These are phyloP conservation scores for Lachancea mirantina DNA, from an alignment of 805 yeast species.

Conservation along the genomic window DNA sequence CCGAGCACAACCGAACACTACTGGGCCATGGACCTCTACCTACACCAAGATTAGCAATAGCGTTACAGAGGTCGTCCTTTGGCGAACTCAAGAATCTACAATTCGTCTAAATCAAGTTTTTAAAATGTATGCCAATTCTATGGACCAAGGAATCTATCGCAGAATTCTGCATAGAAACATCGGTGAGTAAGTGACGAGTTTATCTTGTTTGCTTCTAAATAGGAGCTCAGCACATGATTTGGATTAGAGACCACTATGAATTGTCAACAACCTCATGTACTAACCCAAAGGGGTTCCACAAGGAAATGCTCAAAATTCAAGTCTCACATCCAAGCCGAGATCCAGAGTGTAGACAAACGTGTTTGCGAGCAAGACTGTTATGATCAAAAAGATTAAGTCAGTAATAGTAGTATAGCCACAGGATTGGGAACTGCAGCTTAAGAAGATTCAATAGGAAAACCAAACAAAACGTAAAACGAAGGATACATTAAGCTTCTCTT, in stretches of 20 bases:
- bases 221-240: slow-evolving; percentile 63
- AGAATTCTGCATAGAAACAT: slow-evolving; percentile 30
- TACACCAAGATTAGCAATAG: no score
- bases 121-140: slow-evolving; percentile 48
- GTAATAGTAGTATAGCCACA: background rate
- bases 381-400: slow-evolving; percentile 1
- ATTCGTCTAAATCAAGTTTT: no score
- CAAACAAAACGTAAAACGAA: slow-evolving; percentile 9
- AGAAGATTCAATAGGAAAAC: slow-evolving; percentile 9
- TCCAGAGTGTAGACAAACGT: slow-evolving; percentile 88
- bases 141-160: slow-evolving; percentile 57
- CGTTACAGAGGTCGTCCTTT: no score
- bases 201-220: slow-evolving; percentile 84
- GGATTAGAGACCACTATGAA: slow-evolving; percentile 2
- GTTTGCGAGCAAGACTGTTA: no score
- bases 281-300: slow-evolving; percentile 1
- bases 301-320: no score
- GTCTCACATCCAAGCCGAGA: slow-evolving; percentile 39
- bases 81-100: no score
- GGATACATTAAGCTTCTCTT: slow-evolving; percentile 21
- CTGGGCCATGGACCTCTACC: no score
- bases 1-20: no score
- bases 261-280: slow-evolving; percentile 1
- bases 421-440: slow-evolving; percentile 2
- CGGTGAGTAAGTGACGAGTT: slow-evolving; percentile 68